Evolutionary conservation across 768 basidiomycete genomes (phyloP).

Genomic region (Lactarius trivialis): DNA sequence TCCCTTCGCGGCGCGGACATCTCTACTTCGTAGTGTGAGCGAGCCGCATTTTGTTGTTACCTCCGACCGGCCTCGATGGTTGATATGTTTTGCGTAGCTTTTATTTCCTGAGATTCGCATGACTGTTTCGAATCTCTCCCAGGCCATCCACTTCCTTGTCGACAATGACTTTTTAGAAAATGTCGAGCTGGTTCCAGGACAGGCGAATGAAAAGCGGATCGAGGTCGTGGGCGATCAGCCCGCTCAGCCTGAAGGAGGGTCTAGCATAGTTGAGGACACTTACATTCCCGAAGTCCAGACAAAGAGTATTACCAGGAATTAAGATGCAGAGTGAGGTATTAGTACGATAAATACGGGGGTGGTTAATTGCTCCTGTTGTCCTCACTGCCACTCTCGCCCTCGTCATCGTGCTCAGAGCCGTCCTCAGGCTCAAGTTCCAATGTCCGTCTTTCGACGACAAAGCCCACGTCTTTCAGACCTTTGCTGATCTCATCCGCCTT

Average conservation of each 20-base stretch:
- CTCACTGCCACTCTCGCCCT: constrained; percentile 32
- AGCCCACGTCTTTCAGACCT: constrained; percentile 62
- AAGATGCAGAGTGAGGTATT: constrained; percentile 2
- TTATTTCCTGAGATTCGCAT: constrained; percentile 80
- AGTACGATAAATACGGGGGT: neutral
- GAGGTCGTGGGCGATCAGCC: constrained; percentile 42
- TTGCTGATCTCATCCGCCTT: constrained; percentile 67
- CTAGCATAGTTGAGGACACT: neutral
- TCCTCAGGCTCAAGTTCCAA: constrained; percentile 57
- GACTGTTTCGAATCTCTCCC: constrained; percentile 87
- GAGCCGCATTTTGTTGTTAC: constrained; percentile 6
- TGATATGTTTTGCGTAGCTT: constrained; percentile 41
- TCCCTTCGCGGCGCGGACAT: constrained; percentile 61
- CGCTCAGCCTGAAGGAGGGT: neutral
- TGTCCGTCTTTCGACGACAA: constrained; percentile 65
- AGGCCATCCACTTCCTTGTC: constrained; percentile 85
- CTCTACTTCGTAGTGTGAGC: constrained; percentile 76
- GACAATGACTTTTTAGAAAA: constrained; percentile 80
- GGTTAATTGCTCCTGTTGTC: neutral
- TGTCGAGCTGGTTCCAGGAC: constrained; percentile 77
- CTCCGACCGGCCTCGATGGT: constrained; percentile 1
- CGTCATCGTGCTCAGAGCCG: constrained; percentile 32
- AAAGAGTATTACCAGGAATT: neutral
- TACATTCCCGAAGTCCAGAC: neutral
- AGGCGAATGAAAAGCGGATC: constrained; percentile 58